Conservation (phyloP, 2,329 filamentous ascomycete genomes). For the Piedraia hortae region DNA sequence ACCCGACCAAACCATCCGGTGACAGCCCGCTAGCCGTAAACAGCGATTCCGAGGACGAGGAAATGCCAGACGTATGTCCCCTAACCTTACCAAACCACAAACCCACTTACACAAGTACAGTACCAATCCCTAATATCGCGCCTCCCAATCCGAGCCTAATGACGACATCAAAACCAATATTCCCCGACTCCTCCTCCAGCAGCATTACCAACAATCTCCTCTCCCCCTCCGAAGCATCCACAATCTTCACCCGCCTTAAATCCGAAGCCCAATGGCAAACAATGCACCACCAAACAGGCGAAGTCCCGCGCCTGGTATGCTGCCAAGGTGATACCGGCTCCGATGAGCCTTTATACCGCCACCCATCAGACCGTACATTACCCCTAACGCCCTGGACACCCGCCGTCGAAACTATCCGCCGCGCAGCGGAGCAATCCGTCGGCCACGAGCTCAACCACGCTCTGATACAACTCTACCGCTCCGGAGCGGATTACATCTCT, state of each 20-base stretch:
- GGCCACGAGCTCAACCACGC: slow-evolving; percentile 73
- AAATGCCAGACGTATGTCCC: too few species aligned
- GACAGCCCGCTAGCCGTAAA: slow-evolving; percentile 2
- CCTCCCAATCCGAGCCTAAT: too few species aligned
- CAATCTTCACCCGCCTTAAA: slow-evolving; percentile 41
- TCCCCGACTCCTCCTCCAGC: slow-evolving; percentile 45
- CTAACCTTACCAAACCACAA: too few species aligned
- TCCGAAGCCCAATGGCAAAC: slow-evolving; percentile 63
- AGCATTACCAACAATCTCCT: slow-evolving; percentile 44
- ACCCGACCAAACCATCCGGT: slow-evolving; percentile 3
- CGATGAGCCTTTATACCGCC: slow-evolving; percentile 70
- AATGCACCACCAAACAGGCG: slow-evolving; percentile 78
- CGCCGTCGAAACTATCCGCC: slow-evolving; percentile 39
- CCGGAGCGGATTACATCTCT: slow-evolving; percentile 69
- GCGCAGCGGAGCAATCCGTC: slow-evolving; percentile 39
- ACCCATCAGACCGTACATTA: slow-evolving; percentile 71
- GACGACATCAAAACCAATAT: too few species aligned
- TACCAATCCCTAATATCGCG: too few species aligned
- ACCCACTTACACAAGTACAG: too few species aligned
- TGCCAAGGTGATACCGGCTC: slow-evolving; percentile 46
- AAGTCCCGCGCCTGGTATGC: slow-evolving; percentile 72
- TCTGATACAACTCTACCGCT: slow-evolving; percentile 79
- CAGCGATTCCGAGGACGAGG: slow-evolving; percentile 30
- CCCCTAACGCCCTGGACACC: slow-evolving; percentile 49
- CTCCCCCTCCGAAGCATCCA: slow-evolving; percentile 20